A percentile compares a stretch with the other conserved stretches of the same genome.
These are phyloP conservation scores for Colletotrichum horii DNA, from an alignment of 2,329 filamentous ascomycete species.

Conservation along the genomic window DNA sequence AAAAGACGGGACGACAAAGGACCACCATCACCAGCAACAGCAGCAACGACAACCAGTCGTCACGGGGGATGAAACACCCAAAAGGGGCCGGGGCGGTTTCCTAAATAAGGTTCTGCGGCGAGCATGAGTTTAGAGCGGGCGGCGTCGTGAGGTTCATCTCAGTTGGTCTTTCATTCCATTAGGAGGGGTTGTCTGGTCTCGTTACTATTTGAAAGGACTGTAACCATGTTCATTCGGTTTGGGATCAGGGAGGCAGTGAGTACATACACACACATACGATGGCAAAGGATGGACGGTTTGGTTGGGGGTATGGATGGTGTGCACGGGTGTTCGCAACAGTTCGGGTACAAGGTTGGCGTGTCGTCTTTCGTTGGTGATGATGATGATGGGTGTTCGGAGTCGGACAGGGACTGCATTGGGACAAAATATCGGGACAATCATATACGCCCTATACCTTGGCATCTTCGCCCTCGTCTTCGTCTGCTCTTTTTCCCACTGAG, in stretches of 20 bases:
- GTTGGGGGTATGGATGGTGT: not conserved
- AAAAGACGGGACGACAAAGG: constrained; percentile 17
- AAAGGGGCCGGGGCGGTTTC: constrained; percentile 33
- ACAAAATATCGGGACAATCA: not conserved
- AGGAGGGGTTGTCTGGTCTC: not conserved
- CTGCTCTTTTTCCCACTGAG: not conserved
- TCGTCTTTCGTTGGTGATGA: not conserved
- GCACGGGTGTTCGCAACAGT: not conserved
- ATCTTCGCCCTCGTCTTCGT: not conserved
- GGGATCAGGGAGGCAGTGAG: not conserved
- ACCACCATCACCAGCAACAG: not conserved
- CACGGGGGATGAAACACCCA: constrained; percentile 23
- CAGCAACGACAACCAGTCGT: not conserved
- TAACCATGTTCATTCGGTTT: not conserved
- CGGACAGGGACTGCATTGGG: not conserved
- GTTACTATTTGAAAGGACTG: not conserved
- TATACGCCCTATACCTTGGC: not conserved
- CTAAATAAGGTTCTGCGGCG: constrained; percentile 42
- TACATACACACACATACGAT: not conserved
- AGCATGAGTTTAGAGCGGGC: constrained; percentile 15
- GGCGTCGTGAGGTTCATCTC: not conserved
- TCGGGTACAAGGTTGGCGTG: not conserved
- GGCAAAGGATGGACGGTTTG: not conserved
- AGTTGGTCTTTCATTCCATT: not conserved
- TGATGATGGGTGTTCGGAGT: not conserved